phyloP scores from a whole-genome alignment of 192 early-diverging fungal species.

The Coemansia erecta region DNA sequence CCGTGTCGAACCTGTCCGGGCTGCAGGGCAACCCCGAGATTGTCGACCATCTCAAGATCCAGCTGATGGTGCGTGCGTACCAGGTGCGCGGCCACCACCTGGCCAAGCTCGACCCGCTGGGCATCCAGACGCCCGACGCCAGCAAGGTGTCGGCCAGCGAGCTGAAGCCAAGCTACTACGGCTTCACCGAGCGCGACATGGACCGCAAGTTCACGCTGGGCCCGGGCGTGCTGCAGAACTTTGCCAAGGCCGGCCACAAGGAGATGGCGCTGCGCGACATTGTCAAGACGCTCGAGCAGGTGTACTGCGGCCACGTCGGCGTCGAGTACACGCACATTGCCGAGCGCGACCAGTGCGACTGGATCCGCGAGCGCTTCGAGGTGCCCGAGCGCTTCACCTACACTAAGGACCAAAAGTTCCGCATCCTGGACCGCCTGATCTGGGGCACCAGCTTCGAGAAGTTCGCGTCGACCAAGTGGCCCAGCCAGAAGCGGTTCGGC shows the following conservation, averaged over 20 bases:
- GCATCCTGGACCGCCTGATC: constrained; percentile 93
- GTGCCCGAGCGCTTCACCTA: constrained; percentile 87
- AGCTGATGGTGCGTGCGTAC: constrained; percentile 92
- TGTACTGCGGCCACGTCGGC: constrained; percentile 93
- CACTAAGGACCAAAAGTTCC: constrained; percentile 82
- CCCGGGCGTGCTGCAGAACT: constrained; percentile 91
- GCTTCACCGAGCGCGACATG: constrained; percentile 90
- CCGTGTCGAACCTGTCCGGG: constrained; percentile 43
- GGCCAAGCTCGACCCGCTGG: constrained; percentile 94
- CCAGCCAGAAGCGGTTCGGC: constrained; percentile 96
- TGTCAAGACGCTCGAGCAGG: constrained; percentile 71
- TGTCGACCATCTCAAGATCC: constrained; percentile 97
- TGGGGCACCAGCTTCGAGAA: constrained; percentile 97
- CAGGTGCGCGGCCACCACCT: constrained; percentile 96
- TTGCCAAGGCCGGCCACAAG: constrained; percentile 65
- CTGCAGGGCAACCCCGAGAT: constrained; percentile 69
- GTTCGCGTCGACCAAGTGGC: constrained; percentile 95
- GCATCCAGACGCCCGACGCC: constrained; percentile 67
- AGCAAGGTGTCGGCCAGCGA: constrained; percentile 66
- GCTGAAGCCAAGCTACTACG: constrained; percentile 84
- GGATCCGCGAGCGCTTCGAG: constrained; percentile 92
- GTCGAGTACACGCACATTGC: constrained; percentile 99
- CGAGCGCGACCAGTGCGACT: constrained; percentile 94
- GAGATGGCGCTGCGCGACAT: constrained; percentile 89
- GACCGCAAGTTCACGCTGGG: constrained; percentile 90